Evolutionary conservation across 2,329 filamentous ascomycete species (phyloP), one percentile per base, ranked within the genome.

Genomic region (Cercospora beticola): DNA sequence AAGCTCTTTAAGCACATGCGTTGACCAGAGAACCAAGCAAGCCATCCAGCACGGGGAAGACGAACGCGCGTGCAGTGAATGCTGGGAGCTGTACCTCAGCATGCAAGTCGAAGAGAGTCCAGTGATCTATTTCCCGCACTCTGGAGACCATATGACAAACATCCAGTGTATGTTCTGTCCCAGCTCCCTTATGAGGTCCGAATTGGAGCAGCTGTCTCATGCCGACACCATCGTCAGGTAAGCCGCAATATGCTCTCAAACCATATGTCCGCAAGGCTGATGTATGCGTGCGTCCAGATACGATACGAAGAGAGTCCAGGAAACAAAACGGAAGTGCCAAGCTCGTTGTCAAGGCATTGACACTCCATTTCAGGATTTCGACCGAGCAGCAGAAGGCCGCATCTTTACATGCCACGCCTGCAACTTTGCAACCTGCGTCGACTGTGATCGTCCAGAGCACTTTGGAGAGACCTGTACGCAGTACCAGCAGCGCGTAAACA

Each of bases 101-200:
- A 64, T 61, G 43, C 58, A 70, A 43, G 59, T 71, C 62, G 68
- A 73, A 10, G 49, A 58, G 21, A 9, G 3, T 0, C 33, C 16
- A 26, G 56, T 30, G 18, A 3, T 33, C 9, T 16, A 14, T 16
- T 33, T 65, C 5, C 16, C 14, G 31, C 12, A 46, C 12, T 16
- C 30, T 9, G 40, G 28, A 43, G 18, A 62, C 30, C 16, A 18
- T 14, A 8, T 30, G 10, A 23, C 62, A 26, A 62, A 58, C 14
- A 67, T 74, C 23, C 12, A 69, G 40, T 72, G 72, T 65, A 62
- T 74, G 40, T 71, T 74, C 59, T 71, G 71, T 61, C 46, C 23
- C 8, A 43, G 21, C 43, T 21, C 23, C 9, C 21, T 69, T 5
- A 67, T 14, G 18, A 26, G 28, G 64, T 30, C 6, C 14, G 59